Base-by-base conservation (phyloP, 345 rosid genomes). In the Raphanus raphanistrum region DNA sequence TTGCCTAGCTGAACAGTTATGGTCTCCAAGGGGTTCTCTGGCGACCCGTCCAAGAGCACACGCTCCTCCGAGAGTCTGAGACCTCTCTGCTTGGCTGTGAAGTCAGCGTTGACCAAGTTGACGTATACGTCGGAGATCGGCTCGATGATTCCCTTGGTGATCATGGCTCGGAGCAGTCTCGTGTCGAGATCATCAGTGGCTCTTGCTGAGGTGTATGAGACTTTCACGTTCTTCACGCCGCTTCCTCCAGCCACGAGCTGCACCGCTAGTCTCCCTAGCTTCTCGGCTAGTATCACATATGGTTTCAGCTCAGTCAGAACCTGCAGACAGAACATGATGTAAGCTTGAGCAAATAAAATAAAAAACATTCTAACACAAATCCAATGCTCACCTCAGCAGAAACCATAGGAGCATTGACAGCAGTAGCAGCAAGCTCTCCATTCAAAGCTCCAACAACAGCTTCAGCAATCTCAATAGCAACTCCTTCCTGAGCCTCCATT, bases 321-420 rank as follows among this genome's bases (percentile, higher is more conserved):
- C 43, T 36, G 43, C 43, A 8, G 43, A 36, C 43, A 36, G 43
- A 9, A 36, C 11, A 8, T 36, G 43, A 36, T 36, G 43, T 8
- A 36, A 36, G 43, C 43, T 36, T 36, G 10, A 36, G 41, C 41
- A 36, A 35, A 7, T 6, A 35, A 6, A 3, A 28, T n/a, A 28
- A 28, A 28, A 28, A 2, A 28, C 3, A 28, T 28, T 28, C 3
- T 0, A 28, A 28, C 29, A 28, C 29, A 28, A 28, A 28, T 2
- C 29, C 29, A 5, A 32, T 32, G 8, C 41, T 36, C 3, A 36
- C 41, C 82, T 79, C 82, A 59, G 97, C 96, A 76, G 97, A 90
- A 79, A 92, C 96, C 97, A 92, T 90, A 4, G 97, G 94, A 26
- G 97, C 97, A 85, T 92, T 92, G 80, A 92, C 96, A 6, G 96